These are phyloP conservation scores for Cladosporium sp. DNA, from an alignment of 2,329 filamentous ascomycete genomes.

Conservation along the genomic window DNA sequence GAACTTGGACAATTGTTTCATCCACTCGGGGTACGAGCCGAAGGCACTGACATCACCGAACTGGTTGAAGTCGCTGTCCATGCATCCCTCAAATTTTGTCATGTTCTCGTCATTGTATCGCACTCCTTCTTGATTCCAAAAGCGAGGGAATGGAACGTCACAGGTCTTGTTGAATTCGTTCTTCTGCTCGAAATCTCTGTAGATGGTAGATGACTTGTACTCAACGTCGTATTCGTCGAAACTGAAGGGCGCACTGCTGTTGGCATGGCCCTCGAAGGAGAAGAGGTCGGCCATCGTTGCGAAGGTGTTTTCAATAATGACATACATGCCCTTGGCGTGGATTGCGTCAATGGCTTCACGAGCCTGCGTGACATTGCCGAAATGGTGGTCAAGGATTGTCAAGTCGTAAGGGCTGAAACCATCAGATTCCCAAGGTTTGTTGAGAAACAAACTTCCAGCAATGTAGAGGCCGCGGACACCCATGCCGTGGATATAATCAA, in stretches of 20 bases:
- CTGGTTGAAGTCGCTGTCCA: constrained; percentile 59
- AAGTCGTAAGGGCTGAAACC: constrained; percentile 54
- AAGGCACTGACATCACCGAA: constrained; percentile 62
- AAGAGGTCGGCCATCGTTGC: constrained; percentile 61
- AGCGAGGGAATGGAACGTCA: constrained; percentile 54
- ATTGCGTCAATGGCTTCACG: constrained; percentile 54
- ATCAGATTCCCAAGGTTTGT: constrained; percentile 60
- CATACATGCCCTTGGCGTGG: constrained; percentile 60
- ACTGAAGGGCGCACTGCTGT: constrained; percentile 53
- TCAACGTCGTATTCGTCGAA: constrained; percentile 52
- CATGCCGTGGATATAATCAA: constrained; percentile 62
- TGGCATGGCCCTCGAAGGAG: constrained; percentile 57
- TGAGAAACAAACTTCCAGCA: constrained; percentile 60
- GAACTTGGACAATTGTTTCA: constrained; percentile 61
- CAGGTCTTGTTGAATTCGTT: constrained; percentile 48
- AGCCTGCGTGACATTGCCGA: constrained; percentile 56
- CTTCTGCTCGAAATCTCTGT: constrained; percentile 54
- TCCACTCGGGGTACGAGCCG: constrained; percentile 58
- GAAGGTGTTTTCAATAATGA: constrained; percentile 62
- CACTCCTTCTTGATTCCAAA: constrained; percentile 56
- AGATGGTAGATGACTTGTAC: constrained; percentile 53
- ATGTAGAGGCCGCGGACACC: constrained; percentile 59
- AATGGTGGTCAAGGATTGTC: constrained; percentile 59
- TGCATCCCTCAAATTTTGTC: constrained; percentile 50
- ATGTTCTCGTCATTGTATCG: constrained; percentile 46